Evolutionary conservation across 2,329 filamentous ascomycete species (phyloP), one percentile per base, ranked within the genome.

Genomic region (Diaporthe citriasiana): DNA sequence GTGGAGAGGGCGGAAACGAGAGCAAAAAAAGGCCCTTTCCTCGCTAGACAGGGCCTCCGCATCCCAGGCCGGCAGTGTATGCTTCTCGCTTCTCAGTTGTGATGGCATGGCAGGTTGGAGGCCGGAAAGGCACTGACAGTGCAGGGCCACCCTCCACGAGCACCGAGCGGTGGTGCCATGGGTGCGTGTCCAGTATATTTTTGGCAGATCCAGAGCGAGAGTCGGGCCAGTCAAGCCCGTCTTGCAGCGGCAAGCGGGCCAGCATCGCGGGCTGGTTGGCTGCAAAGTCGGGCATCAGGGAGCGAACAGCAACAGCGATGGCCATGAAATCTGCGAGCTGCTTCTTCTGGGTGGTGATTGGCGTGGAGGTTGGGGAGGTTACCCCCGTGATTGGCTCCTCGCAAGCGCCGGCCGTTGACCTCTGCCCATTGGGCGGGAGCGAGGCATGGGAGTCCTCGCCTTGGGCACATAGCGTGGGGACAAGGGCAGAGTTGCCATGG

Each of bases 191-290:
- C 70, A 51, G 73, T 75, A 76, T 76, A 79, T 80, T 79, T 78
- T 79, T 79, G 79, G 79, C 76, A 78, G 73, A 75, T n/a, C 47
- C 73, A 74, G 71, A 27, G 72, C 57, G 69, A 69, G 35, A 19
- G 42, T 35, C 45, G 70, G 33, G 69, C 69, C 69, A 56, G 74
- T 74, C 69, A 56, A 53, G 69, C 35, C 71, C 40, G 47, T 53
- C 60, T 40, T 47, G 71, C 70, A 78, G 79, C 79, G 78, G 79
- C 76, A 80, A 78, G 77, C 73, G 76, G 76, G 76, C 73, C 75
- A 77, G 77, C 74, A 73, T 76, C 79, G 79, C 78, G 59, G 77
- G 77, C 78, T 81, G 80, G 80, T 81, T 81, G 80, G 79, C 78
- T 76, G 77, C 76, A 69, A 19, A 53, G 40, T 65, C 66, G 72